Conservation (phyloP, 2,329 filamentous ascomycete species). For the Beauveria sp. region DNA sequence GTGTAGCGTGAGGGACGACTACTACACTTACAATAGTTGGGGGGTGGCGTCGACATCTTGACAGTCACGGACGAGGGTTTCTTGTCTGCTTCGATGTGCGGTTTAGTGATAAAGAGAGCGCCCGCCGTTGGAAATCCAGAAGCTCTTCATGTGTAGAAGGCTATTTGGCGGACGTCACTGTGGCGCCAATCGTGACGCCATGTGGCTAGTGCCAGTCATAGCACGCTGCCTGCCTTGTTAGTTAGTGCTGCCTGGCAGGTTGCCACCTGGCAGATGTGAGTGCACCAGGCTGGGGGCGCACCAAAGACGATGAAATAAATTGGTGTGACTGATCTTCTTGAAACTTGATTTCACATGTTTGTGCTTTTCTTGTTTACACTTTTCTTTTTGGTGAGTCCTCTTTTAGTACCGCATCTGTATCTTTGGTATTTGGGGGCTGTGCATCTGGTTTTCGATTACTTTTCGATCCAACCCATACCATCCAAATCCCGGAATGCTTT, state of each 20-base stretch:
- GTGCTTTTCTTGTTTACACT: too few species aligned
- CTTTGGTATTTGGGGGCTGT: too few species aligned
- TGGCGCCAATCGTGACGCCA: conserved; percentile 2
- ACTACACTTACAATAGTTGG: conserved; percentile 43
- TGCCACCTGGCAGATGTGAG: too few species aligned
- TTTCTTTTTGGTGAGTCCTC: too few species aligned
- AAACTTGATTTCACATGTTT: too few species aligned
- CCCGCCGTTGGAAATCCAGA: neutral
- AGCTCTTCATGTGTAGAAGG: neutral
- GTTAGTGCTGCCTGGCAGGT: neutral
- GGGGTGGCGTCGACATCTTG: conserved; percentile 28
- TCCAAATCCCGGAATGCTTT: too few species aligned
- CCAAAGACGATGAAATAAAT: neutral
- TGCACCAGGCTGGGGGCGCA: neutral
- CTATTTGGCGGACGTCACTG: conserved; percentile 7
- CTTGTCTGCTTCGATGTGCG: neutral
- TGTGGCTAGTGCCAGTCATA: conserved; percentile 2
- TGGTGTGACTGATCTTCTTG: neutral
- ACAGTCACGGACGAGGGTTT: neutral
- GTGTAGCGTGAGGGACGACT: neutral
- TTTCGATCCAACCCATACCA: too few species aligned
- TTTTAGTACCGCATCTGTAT: too few species aligned
- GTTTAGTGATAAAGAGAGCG: neutral
- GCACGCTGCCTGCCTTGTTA: neutral
- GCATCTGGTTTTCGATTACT: too few species aligned